phyloP scores from a whole-genome alignment of 768 basidiomycete genomes.

The Agaricus bisporus region DNA sequence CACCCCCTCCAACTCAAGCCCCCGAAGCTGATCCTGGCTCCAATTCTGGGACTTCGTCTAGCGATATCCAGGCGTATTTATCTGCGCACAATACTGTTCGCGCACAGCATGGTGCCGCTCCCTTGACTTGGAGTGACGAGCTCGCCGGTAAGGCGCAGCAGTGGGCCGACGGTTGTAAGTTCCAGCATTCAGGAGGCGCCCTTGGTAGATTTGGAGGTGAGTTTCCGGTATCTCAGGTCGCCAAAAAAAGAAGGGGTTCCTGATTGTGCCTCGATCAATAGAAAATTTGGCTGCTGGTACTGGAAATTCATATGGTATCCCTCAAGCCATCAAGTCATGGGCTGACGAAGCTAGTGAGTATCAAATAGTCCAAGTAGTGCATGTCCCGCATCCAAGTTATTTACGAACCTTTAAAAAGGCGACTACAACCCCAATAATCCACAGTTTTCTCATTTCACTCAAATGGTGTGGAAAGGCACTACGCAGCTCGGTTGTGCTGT shows the following conservation, averaged over 20 bases:
- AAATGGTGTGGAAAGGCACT: conserved; percentile 69
- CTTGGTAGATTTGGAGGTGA: conserved; percentile 61
- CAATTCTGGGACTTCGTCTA: conserved; percentile 20
- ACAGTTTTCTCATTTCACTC: conserved; percentile 62
- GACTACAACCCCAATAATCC: conserved; percentile 55
- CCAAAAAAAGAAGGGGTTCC: background rate
- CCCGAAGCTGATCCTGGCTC: conserved; percentile 12
- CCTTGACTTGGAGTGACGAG: conserved; percentile 58
- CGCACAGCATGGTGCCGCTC: conserved; percentile 53
- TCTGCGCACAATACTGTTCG: conserved; percentile 58
- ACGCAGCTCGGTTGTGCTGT: conserved; percentile 61
- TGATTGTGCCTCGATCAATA: conserved; percentile 16
- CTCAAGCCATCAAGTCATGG: conserved; percentile 52
- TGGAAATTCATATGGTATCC: conserved; percentile 43
- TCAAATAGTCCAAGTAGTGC: background rate
- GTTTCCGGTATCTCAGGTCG: conserved; percentile 12
- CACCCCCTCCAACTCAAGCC: conserved; percentile 11
- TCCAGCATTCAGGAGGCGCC: conserved; percentile 61
- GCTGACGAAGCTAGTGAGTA: conserved; percentile 60
- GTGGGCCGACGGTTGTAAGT: conserved; percentile 65
- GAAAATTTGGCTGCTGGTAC: conserved; percentile 76
- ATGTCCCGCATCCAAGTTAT: background rate
- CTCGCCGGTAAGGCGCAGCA: conserved; percentile 58
- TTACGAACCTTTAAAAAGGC: conserved; percentile 26
- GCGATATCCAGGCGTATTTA: conserved; percentile 51